A percentile compares a stretch with the other conserved stretches of the same genome.
phyloP scores from a whole-genome alignment of 148 eudicot genomes.

The Bassia scoparia region DNA sequence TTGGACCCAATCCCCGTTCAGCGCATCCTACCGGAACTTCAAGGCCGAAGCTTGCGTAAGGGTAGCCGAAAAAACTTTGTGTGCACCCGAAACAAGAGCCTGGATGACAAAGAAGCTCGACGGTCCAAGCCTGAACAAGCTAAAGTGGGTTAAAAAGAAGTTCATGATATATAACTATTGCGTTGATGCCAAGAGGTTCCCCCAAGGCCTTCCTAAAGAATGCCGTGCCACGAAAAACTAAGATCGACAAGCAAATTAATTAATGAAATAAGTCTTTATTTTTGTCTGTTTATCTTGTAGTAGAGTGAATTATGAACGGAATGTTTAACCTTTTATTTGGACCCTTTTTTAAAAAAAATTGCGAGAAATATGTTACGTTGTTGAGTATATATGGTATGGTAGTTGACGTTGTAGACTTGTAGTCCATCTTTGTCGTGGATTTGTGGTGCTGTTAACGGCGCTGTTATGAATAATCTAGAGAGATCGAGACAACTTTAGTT shows the following conservation, averaged over 20 bases:
- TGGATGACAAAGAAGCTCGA: conserved; percentile 36
- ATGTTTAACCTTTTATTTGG: too few species aligned
- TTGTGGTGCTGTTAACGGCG: too few species aligned
- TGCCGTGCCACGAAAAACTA: conserved; percentile 19
- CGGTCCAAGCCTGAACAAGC: conserved; percentile 22
- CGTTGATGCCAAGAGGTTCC: conserved; percentile 35
- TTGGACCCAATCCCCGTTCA: conserved; percentile 34
- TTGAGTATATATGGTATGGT: too few species aligned
- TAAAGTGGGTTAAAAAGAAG: conserved; percentile 36
- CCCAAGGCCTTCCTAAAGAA: conserved; percentile 41
- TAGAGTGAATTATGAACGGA: too few species aligned
- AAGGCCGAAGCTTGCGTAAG: conserved; percentile 29
- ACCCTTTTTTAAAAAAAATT: too few species aligned
- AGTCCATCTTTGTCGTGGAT: too few species aligned
- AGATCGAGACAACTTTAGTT: too few species aligned
- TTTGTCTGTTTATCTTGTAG: too few species aligned
- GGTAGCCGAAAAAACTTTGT: conserved; percentile 13
- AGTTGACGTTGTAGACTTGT: too few species aligned
- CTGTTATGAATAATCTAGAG: too few species aligned
- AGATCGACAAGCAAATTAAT: not conserved
- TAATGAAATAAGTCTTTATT: too few species aligned
- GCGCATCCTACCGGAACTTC: conserved; percentile 31
- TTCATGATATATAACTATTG: conserved; percentile 48
- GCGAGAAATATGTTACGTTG: too few species aligned
- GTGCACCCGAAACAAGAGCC: conserved; percentile 1